Evolutionary conservation across 2,329 filamentous ascomycete genomes (phyloP).

Genomic region (Colletotrichum simmondsii): DNA sequence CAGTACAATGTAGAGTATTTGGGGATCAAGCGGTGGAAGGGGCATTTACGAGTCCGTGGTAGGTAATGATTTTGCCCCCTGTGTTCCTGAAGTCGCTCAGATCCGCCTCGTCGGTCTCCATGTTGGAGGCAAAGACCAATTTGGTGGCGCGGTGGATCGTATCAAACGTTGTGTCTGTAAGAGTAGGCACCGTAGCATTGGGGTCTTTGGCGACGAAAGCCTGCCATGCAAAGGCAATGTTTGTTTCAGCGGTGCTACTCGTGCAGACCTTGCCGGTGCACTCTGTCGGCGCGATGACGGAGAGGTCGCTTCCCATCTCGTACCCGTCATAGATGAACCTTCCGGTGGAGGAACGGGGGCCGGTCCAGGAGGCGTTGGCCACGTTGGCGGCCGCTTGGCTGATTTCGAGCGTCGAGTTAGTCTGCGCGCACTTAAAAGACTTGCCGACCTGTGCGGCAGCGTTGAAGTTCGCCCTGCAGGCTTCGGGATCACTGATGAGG

Average conservation of each 20-base stretch:
- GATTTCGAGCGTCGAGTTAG: not conserved
- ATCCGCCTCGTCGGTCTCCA: constrained; percentile 4
- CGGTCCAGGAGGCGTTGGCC: not conserved
- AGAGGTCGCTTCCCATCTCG: constrained; percentile 1
- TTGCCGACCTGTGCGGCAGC: constrained; percentile 26
- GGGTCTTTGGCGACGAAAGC: not conserved
- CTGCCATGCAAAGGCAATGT: not conserved
- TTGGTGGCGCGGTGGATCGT: not conserved
- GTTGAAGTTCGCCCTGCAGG: constrained; percentile 35
- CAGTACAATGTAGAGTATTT: too few relatives aligned
- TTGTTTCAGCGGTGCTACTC: not conserved
- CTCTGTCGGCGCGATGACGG: not conserved
- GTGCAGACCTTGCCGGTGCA: not conserved
- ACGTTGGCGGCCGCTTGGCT: not conserved
- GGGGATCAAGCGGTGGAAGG: not conserved
- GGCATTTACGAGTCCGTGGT: constrained; percentile 46
- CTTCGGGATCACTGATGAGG: constrained; percentile 2
- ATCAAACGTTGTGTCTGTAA: not conserved
- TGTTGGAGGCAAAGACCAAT: not conserved
- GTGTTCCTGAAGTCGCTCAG: constrained; percentile 49
- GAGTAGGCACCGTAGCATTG: not conserved
- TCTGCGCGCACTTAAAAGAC: constrained; percentile 32
- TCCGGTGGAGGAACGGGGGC: not conserved
- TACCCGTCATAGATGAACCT: not conserved
- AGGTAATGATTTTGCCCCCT: constrained; percentile 50